These are phyloP conservation scores for Ogataea corticis DNA, from an alignment of 805 yeast species.

Conservation along the genomic window DNA sequence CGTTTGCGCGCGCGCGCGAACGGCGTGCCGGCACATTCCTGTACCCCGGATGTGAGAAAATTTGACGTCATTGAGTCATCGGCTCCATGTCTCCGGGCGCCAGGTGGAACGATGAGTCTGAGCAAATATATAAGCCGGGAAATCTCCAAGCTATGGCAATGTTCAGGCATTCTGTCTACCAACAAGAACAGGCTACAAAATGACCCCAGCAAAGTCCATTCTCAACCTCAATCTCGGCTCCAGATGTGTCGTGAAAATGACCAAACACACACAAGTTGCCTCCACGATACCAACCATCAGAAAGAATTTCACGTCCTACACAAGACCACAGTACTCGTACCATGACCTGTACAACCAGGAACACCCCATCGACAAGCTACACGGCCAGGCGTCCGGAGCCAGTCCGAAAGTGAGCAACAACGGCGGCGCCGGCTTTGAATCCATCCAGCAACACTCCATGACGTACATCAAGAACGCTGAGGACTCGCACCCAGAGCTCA, in stretches of 20 bases:
- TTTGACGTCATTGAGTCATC: constrained; percentile 12
- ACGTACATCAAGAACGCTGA: constrained; percentile 30
- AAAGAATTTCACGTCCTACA: constrained; percentile 29
- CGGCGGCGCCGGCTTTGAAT: constrained; percentile 29
- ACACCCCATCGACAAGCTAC: constrained; percentile 20
- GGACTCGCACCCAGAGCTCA: constrained; percentile 9
- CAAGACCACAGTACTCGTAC: constrained; percentile 23
- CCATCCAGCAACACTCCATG: constrained; percentile 29
- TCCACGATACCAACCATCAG: constrained; percentile 10
- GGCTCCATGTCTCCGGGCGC: constrained; percentile 17
- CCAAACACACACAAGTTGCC: constrained; percentile 8
- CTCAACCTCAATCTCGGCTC: constrained; percentile 31
- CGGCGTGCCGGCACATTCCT: background rate
- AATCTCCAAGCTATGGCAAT: too few relatives aligned
- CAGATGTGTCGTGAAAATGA: constrained; percentile 24
- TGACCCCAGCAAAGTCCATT: constrained; percentile 31
- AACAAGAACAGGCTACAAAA: background rate
- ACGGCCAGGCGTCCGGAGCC: constrained; percentile 17
- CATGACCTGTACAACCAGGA: constrained; percentile 28
- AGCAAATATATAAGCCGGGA: constrained; percentile 1
- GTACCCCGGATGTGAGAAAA: constrained; percentile 13
- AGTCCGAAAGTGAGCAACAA: constrained; percentile 28
- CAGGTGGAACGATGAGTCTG: constrained; percentile 6
- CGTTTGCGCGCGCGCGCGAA: background rate
- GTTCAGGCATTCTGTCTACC: too few relatives aligned